These are phyloP conservation scores for Coniochaeta ligniaria DNA, from an alignment of 2,329 filamentous ascomycete genomes.

Conservation along the genomic window DNA sequence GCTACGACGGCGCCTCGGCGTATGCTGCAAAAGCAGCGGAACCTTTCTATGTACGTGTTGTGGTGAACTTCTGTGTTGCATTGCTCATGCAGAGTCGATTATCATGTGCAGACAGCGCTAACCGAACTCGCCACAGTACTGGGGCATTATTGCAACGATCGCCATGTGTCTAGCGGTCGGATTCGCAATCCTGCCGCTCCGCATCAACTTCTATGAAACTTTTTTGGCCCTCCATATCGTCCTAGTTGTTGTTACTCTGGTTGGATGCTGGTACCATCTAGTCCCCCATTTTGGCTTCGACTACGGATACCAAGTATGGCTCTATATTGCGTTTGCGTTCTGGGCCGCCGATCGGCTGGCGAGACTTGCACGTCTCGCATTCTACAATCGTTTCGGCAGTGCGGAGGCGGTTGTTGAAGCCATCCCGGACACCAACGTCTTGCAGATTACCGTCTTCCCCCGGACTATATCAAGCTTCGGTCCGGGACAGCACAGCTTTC, in stretches of 20 bases:
- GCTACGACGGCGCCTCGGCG: conserved; percentile 6
- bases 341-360: conserved; percentile 23
- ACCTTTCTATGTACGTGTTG: not conserved
- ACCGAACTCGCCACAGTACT: conserved; percentile 25
- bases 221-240: conserved; percentile 22
- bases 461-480: conserved; percentile 8
- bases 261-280: conserved; percentile 21
- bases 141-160: conserved; percentile 32
- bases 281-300: conserved; percentile 12
- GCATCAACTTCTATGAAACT: conserved; percentile 30
- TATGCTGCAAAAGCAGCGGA: not conserved
- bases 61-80: not conserved
- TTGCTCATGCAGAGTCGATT: not conserved
- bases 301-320: conserved; percentile 30
- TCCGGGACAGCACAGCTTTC: conserved; percentile 22
- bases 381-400: not conserved
- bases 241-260: conserved; percentile 17
- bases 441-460: conserved; percentile 17
- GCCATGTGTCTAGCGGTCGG: conserved; percentile 18
- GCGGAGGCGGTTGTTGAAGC: conserved; percentile 11
- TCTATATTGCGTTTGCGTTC: conserved; percentile 21
- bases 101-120: not conserved
- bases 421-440: conserved; percentile 20
- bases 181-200: conserved; percentile 22
- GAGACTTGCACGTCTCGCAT: conserved; percentile 17